Evolutionary conservation across 2,329 filamentous ascomycete species (phyloP).

Genomic region (Colletotrichum spinosum): DNA sequence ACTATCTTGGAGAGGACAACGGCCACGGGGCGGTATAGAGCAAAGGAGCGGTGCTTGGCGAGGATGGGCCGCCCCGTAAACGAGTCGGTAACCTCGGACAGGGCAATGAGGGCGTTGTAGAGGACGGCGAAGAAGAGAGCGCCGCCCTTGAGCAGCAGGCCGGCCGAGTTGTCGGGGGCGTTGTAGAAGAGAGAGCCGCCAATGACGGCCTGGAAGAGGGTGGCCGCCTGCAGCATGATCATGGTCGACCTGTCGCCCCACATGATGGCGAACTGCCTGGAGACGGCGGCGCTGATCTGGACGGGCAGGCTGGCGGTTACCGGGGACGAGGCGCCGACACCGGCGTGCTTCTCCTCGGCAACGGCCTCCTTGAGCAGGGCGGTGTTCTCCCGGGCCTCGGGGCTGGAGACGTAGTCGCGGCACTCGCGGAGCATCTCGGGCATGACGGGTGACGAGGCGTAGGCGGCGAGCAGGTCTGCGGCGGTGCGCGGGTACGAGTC

Average conservation of each 20-base stretch:
- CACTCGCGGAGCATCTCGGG: not conserved
- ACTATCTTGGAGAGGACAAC: slow-evolving; percentile 66
- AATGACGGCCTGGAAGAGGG: slow-evolving; percentile 68
- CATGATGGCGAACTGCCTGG: slow-evolving; percentile 65
- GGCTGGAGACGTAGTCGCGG: not conserved
- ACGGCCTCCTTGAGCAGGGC: slow-evolving; percentile 1
- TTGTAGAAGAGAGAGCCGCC: slow-evolving; percentile 71
- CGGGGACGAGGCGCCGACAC: not conserved
- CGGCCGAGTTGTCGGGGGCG: slow-evolving; percentile 58
- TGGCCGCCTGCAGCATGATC: slow-evolving; percentile 55
- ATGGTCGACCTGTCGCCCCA: slow-evolving; percentile 63
- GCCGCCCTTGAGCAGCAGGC: slow-evolving; percentile 65
- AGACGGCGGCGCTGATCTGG: no score
- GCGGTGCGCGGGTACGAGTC: slow-evolving; percentile 75
- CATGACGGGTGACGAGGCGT: not conserved
- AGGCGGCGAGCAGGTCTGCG: slow-evolving; percentile 66
- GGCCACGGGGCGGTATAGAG: slow-evolving; percentile 62
- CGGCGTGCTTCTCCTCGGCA: slow-evolving; percentile 9
- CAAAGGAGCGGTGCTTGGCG: slow-evolving; percentile 59
- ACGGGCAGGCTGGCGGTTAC: no score
- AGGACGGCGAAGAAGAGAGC: slow-evolving; percentile 70
- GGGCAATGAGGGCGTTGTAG: slow-evolving; percentile 67
- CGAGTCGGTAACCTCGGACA: slow-evolving; percentile 62
- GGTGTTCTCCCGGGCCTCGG: slow-evolving; percentile 1
- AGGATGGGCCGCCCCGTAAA: slow-evolving; percentile 59